Conservation (phyloP, 768 basidiomycete species). For the Mycena rebaudengoi region DNA sequence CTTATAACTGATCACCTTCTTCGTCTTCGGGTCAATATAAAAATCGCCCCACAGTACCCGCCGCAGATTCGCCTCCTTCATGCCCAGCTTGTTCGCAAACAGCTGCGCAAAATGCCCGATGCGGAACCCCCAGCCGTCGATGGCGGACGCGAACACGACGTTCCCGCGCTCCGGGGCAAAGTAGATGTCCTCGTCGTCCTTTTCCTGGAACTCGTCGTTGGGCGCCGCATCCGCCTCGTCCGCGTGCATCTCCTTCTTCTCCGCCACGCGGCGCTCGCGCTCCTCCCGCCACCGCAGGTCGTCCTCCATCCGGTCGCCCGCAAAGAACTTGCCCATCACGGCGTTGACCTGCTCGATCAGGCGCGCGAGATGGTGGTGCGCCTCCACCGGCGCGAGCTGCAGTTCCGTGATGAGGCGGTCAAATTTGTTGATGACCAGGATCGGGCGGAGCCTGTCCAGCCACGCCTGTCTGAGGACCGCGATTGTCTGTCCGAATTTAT, state of each 20-base stretch:
- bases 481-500: constrained; percentile 70
- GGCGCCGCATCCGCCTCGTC: constrained; percentile 69
- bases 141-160: constrained; percentile 94
- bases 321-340: constrained; percentile 97
- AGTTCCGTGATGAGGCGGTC: constrained; percentile 95
- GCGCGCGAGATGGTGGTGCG: constrained; percentile 92
- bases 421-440: constrained; percentile 97
- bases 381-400: constrained; percentile 89
- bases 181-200: constrained; percentile 97
- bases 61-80: constrained; percentile 87
- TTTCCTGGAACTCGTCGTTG: constrained; percentile 85
- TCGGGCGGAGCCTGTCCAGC: constrained; percentile 86
- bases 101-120: constrained; percentile 93
- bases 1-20: constrained; percentile 90
- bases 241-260: constrained; percentile 74
- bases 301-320: constrained; percentile 95
- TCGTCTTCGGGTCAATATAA: constrained; percentile 95
- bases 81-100: constrained; percentile 88
- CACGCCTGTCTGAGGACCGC: constrained; percentile 95
- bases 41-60: constrained; percentile 97
- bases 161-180: constrained; percentile 96
- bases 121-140: constrained; percentile 98
- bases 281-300: constrained; percentile 95
- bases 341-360: constrained; percentile 98
- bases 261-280: constrained; percentile 80